Conservation (phyloP, 345 rosid species). For the Lumnitzera littorea region DNA sequence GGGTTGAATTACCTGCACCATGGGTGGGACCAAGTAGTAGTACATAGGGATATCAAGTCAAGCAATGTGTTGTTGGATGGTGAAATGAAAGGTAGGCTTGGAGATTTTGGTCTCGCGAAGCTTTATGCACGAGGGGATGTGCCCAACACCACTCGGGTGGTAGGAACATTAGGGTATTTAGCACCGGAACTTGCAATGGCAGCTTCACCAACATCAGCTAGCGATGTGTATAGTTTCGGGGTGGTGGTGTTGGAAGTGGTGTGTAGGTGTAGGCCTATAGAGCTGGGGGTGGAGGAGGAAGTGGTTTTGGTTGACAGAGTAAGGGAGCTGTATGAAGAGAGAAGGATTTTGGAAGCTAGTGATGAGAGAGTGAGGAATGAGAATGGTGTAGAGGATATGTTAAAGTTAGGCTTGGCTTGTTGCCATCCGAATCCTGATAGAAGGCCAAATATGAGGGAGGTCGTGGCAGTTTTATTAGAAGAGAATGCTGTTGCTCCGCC, state of each 20-base stretch:
- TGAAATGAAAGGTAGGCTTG: conserved; percentile 75
- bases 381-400: conserved; percentile 53
- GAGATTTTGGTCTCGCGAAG: conserved; percentile 87
- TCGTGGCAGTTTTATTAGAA: conserved; percentile 45
- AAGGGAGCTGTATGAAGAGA: conserved; percentile 48
- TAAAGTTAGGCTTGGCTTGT: conserved; percentile 83
- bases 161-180: conserved; percentile 79
- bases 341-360: conserved; percentile 46
- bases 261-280: conserved; percentile 67
- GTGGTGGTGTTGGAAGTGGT: conserved; percentile 80
- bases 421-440: conserved; percentile 67
- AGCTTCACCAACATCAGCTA: conserved; percentile 48
- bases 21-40: conserved; percentile 87
- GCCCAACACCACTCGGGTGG: conserved; percentile 76
- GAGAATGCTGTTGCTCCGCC: conserved; percentile 32
- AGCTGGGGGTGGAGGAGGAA: conserved; percentile 44
- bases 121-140: conserved; percentile 66
- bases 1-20: conserved; percentile 79
- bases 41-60: conserved; percentile 79
- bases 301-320: conserved; percentile 62
- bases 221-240: conserved; percentile 85
- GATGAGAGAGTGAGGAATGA: conserved; percentile 46
- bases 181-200: conserved; percentile 73
- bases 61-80: conserved; percentile 71
- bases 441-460: conserved; percentile 71